Evolutionary conservation across 1,284 basidiomycete species (phyloP), one percentile per base, ranked within the genome.

Genomic region (Rhodotorula mucilaginosa): DNA sequence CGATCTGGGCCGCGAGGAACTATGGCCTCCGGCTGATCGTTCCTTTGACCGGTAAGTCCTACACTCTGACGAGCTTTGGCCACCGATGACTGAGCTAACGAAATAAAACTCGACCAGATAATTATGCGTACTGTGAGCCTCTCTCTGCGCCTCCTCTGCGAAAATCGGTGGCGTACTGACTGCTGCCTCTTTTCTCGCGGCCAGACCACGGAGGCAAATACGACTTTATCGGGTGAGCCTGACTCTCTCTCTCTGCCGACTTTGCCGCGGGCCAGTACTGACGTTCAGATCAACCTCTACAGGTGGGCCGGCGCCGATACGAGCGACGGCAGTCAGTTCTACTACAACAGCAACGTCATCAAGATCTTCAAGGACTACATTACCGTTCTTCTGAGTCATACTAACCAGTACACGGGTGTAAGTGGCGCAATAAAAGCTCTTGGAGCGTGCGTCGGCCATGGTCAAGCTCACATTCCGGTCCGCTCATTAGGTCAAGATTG

Each of bases 11-110:
- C 4, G 82, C 82, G 10, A 65, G 74, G 34, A 70, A 70, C 56
- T 82, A 82, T 68, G 81, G 81, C 21, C 57, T 81, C 60, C 78
- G 80, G 23, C 72, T 83, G 21, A 77, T 82, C 60, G 80, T 83
- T 57, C 82, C 82, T 7, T 69, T 82, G 16, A 77, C 79, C 4
- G 82, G 82, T 70, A 15, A 18, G 68, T 52, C 23, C 12, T 16
- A 31, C 8, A 56, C n/a, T 16, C 3, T 18, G 7, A 3, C 51
- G 19, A 23, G 21, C 21, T 13, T 13, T 26, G 51, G 8, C 21
- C 26, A 52, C 13, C n/a, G 18, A 51, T 51, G 49, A 23, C 19
- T 10, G 19, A 51, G 49, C 49, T 51, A 29, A 56, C 26, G 7
- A 15, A 6, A 26, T 26, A 2, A 7, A 3, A 2, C 21, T 47